phyloP scores from a whole-genome alignment of 139 green algal genomes.

The Tetraselmis chui region DNA sequence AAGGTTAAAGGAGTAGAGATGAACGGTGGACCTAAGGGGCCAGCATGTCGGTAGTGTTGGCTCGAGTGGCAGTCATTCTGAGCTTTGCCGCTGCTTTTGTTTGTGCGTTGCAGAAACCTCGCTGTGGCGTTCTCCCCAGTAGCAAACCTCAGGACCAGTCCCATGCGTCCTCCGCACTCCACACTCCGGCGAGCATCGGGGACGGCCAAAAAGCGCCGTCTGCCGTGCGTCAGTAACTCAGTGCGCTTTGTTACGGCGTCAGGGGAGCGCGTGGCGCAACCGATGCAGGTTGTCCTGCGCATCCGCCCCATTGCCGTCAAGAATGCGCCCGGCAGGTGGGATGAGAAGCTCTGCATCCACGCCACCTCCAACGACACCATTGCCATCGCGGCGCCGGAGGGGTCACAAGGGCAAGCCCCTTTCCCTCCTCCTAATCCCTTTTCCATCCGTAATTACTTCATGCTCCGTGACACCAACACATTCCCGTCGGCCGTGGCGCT shows the following conservation, averaged over 20 bases:
- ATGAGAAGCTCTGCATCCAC: slow-evolving; percentile 43
- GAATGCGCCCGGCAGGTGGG: slow-evolving; percentile 13
- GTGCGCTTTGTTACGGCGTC: not conserved
- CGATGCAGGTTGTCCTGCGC: slow-evolving; percentile 39
- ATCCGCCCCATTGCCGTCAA: slow-evolving; percentile 31
- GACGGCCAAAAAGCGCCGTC: not conserved
- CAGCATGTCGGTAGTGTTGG: no score
- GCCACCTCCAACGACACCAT: slow-evolving; percentile 27
- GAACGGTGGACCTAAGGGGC: no score
- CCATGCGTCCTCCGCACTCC: not conserved
- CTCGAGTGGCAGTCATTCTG: no score
- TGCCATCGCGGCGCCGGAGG: slow-evolving; percentile 42
- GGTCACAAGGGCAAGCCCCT: slow-evolving; percentile 16
- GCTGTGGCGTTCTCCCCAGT: not conserved
- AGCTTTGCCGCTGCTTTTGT: no score
- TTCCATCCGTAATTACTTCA: no score
- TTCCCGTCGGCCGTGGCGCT: no score
- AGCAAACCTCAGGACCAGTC: not conserved
- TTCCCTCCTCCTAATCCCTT: no score
- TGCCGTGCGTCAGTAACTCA: not conserved
- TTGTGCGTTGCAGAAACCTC: not conserved
- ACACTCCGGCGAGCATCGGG: no score
- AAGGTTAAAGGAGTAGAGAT: no score
- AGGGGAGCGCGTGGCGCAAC: not conserved
- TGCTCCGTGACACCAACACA: no score